These are phyloP conservation scores for Trifolium pratense DNA, from an alignment of 306 rosid genomes.

Conservation along the genomic window DNA sequence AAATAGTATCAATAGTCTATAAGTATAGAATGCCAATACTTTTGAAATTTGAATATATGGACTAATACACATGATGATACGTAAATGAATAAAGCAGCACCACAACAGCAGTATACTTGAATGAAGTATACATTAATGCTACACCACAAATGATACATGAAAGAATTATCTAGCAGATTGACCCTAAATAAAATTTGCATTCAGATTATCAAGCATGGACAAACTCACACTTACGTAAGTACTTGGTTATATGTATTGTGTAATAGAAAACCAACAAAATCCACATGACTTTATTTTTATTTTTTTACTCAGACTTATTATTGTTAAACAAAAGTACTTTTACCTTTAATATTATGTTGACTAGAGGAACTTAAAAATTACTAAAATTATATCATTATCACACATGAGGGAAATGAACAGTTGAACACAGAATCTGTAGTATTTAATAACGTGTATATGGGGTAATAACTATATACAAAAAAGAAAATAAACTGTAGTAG, in stretches of 20 bases:
- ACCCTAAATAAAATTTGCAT: conserved; percentile 24
- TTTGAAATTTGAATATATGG: neutral
- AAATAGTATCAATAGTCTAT: neutral
- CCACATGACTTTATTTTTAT: conserved; percentile 6
- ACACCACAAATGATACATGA: neutral
- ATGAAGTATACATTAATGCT: neutral
- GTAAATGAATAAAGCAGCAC: conserved; percentile 27
- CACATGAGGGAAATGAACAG: conserved; percentile 18
- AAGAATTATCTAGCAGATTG: conserved; percentile 12
- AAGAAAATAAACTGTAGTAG: neutral
- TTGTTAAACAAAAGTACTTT: conserved; percentile 16
- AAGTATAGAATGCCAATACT: neutral
- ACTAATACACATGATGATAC: conserved; percentile 18
- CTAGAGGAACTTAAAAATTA: neutral
- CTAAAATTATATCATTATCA: neutral
- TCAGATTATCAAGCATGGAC: conserved; percentile 6
- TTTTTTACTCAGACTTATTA: neutral
- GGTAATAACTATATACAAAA: neutral
- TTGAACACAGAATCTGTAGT: neutral
- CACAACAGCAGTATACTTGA: conserved; percentile 12
- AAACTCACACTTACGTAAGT: conserved; percentile 16
- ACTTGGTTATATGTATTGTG: conserved; percentile 18
- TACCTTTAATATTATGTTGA: conserved; percentile 19
- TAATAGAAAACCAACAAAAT: conserved; percentile 30
- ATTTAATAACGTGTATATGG: conserved; percentile 6